Conservation (phyloP, 306 rosid species). For the Prunus padus region DNA sequence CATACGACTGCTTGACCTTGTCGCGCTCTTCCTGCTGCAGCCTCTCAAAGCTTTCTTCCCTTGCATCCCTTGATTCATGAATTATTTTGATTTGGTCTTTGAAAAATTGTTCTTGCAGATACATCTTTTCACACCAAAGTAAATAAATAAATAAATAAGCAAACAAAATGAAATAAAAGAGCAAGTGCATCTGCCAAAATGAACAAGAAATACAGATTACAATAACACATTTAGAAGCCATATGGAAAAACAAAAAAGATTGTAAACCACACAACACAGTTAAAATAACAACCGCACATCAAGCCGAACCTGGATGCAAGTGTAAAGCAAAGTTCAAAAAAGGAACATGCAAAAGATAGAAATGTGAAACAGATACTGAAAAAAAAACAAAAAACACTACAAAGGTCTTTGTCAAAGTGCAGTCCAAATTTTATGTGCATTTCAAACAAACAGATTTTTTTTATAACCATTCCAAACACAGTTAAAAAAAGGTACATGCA, state of each 20-base stretch:
- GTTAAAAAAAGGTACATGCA: too few relatives aligned
- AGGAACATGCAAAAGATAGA: too few relatives aligned
- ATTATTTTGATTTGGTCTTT: conserved; percentile 56
- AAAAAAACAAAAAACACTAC: too few relatives aligned
- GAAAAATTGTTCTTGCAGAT: conserved; percentile 60
- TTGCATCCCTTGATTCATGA: conserved; percentile 49
- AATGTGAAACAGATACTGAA: too few relatives aligned
- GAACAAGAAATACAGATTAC: neutral
- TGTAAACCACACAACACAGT: neutral
- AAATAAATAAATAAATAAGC: neutral
- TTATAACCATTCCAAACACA: too few relatives aligned
- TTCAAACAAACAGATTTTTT: too few relatives aligned
- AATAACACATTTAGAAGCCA: neutral
- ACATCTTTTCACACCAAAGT: conserved; percentile 47
- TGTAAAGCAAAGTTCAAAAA: too few relatives aligned
- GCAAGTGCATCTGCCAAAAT: conserved; percentile 14
- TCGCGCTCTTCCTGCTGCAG: conserved; percentile 76
- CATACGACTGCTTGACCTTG: conserved; percentile 56
- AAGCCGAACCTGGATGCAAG: neutral
- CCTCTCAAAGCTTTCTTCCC: conserved; percentile 72
- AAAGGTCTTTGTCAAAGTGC: too few relatives aligned
- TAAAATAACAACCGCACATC: neutral
- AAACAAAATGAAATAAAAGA: neutral
- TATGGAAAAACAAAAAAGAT: neutral
- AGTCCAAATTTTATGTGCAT: too few relatives aligned